Conservation (phyloP, 257 asterid genomes). For the Nicotiana noctiflora region DNA sequence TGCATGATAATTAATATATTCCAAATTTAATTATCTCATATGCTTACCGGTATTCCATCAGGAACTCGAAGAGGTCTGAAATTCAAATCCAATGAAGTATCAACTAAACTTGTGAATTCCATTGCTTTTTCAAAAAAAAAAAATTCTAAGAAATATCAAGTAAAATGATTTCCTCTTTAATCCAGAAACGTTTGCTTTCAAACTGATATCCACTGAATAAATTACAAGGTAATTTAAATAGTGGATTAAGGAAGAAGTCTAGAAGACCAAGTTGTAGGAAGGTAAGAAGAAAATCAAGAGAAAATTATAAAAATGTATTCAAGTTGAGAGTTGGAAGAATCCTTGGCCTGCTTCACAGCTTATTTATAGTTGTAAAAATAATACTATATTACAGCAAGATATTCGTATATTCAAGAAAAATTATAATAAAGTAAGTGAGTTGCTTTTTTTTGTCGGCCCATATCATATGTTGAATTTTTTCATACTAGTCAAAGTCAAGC, state of each 20-base stretch:
- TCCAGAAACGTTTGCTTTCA: no score
- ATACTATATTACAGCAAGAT: no score
- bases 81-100: slow-evolving; percentile 69
- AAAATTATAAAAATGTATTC: not conserved
- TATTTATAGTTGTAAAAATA: slow-evolving; percentile 8
- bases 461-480: slow-evolving; percentile 18
- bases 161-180: not conserved
- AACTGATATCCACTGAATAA: not conserved
- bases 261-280: slow-evolving; percentile 26
- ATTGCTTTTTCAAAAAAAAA: slow-evolving; percentile 26
- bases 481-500: slow-evolving; percentile 40
- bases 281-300: slow-evolving; percentile 8
- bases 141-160: not conserved
- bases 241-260: slow-evolving; percentile 9
- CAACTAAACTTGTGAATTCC: slow-evolving; percentile 60
- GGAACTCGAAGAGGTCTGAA: slow-evolving; percentile 38
- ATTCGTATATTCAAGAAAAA: not conserved
- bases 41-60: slow-evolving; percentile 42
- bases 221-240: not conserved
- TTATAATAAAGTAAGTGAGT: not conserved
- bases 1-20: not conserved
- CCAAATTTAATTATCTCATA: no score
- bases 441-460: slow-evolving; percentile 23
- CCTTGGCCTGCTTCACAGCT: not conserved
- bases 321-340: not conserved